phyloP scores from a whole-genome alignment of 306 rosid species.

The Trifolium pratense region DNA sequence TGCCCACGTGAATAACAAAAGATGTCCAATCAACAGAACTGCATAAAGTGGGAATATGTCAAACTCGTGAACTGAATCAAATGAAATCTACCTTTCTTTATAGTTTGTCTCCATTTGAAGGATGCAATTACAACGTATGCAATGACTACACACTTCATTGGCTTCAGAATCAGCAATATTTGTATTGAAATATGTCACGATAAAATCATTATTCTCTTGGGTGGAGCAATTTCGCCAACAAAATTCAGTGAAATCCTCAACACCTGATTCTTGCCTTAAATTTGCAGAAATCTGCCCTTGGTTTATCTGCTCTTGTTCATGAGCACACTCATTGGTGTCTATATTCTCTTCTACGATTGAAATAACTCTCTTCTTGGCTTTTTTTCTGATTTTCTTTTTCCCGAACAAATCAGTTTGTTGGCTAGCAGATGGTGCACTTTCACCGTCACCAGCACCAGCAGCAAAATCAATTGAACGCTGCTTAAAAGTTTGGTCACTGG shows the following conservation, averaged over 20 bases:
- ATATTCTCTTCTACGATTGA: slow-evolving; percentile 54
- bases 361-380: slow-evolving; percentile 68
- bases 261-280: slow-evolving; percentile 30
- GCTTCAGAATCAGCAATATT: slow-evolving; percentile 64
- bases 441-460: slow-evolving; percentile 45
- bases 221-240: slow-evolving; percentile 39
- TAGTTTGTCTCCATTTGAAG: slow-evolving; percentile 56
- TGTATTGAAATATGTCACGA: slow-evolving; percentile 67
- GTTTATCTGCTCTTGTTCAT: slow-evolving; percentile 41
- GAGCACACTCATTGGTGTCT: slow-evolving; percentile 47
- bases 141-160: slow-evolving; percentile 67
- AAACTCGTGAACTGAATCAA: slow-evolving; percentile 20
- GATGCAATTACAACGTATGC: slow-evolving; percentile 60
- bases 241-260: slow-evolving; percentile 45
- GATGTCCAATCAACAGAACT: slow-evolving; percentile 24
- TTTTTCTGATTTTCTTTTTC: slow-evolving; percentile 62
- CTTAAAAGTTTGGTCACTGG: slow-evolving; percentile 46
- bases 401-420: slow-evolving; percentile 51
- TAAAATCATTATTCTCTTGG: slow-evolving; percentile 47
- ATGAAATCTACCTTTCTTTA: slow-evolving; percentile 64
- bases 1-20: slow-evolving; percentile 15
- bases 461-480: slow-evolving; percentile 45
- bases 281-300: slow-evolving; percentile 44
- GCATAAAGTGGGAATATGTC: slow-evolving; percentile 23
- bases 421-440: slow-evolving; percentile 34